Evolutionary conservation across 352 stramenopile species (phyloP).

Genomic region (Pythium aphanidermatum): DNA sequence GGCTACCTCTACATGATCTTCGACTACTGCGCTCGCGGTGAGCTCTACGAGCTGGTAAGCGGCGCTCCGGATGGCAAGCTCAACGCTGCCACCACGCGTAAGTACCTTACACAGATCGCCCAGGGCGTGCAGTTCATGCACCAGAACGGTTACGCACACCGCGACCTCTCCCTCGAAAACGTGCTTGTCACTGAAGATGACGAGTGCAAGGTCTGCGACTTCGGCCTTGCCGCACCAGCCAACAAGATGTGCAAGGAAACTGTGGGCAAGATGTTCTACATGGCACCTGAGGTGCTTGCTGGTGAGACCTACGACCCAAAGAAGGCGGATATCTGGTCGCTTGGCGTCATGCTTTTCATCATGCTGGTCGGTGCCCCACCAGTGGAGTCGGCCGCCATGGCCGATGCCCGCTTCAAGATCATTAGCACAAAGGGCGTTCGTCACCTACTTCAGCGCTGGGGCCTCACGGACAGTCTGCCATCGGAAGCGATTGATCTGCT

Average conservation of each 20-base stretch:
- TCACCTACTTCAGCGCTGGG: constrained; percentile 63
- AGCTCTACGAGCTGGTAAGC: constrained; percentile 79
- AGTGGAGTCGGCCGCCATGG: constrained; percentile 48
- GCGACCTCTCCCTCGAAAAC: constrained; percentile 82
- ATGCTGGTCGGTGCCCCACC: constrained; percentile 66
- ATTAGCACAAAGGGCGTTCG: constrained; percentile 50
- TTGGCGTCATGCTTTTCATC: constrained; percentile 84
- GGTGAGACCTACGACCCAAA: constrained; percentile 53
- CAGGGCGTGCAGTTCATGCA: constrained; percentile 71
- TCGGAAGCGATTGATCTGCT: constrained; percentile 53
- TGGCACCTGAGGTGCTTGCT: constrained; percentile 75
- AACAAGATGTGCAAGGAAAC: constrained; percentile 37
- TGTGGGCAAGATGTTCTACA: constrained; percentile 85
- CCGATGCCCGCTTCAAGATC: constrained; percentile 58
- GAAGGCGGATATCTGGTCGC: constrained; percentile 82
- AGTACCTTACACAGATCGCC: constrained; percentile 69
- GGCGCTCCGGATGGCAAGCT: constrained; percentile 46
- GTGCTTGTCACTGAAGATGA: constrained; percentile 69
- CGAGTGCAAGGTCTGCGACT: constrained; percentile 77
- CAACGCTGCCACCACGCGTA: constrained; percentile 23
- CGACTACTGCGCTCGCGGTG: constrained; percentile 59
- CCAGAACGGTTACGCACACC: constrained; percentile 66
- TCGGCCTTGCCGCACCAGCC: constrained; percentile 56
- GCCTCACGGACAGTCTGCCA: constrained; percentile 49
- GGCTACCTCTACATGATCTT: constrained; percentile 78